Percentiles rank a stretch among this genome's conserved stretches.
phyloP scores from a whole-genome alignment of 2,329 filamentous ascomycete genomes.

The Penicillium sp. region DNA sequence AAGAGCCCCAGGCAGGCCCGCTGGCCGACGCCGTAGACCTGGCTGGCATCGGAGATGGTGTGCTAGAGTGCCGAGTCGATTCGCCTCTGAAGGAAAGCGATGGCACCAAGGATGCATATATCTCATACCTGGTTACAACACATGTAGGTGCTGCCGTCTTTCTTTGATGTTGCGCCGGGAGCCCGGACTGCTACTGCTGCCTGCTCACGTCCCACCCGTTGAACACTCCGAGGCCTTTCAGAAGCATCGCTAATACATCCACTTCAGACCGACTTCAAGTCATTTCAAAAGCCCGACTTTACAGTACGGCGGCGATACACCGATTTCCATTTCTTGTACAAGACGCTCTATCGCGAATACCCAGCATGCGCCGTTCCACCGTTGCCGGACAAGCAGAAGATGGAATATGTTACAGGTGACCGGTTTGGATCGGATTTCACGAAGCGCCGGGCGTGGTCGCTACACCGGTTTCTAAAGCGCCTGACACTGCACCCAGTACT shows the following conservation, averaged over 20 bases:
- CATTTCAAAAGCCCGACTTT: conserved; percentile 78
- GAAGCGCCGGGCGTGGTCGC: conserved; percentile 75
- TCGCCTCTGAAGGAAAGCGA: conserved; percentile 91
- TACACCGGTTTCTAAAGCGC: conserved; percentile 85
- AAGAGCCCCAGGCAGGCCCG: conserved; percentile 48
- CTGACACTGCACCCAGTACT: conserved; percentile 84
- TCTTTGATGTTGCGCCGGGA: not conserved
- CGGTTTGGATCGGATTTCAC: conserved; percentile 94
- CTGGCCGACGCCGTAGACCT: conserved; percentile 55
- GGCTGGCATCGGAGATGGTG: conserved; percentile 64
- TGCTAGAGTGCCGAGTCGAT: conserved; percentile 76
- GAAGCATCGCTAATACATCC: conserved; percentile 12
- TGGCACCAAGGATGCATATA: conserved; percentile 92
- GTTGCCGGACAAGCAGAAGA: conserved; percentile 96
- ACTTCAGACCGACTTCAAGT: conserved; percentile 82
- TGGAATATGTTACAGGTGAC: conserved; percentile 96
- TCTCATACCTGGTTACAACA: conserved; percentile 91
- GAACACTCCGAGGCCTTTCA: not conserved
- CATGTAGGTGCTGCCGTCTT: conserved; percentile 55
- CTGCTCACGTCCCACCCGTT: conserved; percentile 6
- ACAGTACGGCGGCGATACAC: conserved; percentile 87
- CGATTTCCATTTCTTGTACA: conserved; percentile 95
- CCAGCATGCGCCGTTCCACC: conserved; percentile 90
- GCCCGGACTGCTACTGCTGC: conserved; percentile 8
- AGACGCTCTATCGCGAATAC: conserved; percentile 80